Conservation (phyloP, 805 yeast species). For the Metschnikowia picachoensis region DNA sequence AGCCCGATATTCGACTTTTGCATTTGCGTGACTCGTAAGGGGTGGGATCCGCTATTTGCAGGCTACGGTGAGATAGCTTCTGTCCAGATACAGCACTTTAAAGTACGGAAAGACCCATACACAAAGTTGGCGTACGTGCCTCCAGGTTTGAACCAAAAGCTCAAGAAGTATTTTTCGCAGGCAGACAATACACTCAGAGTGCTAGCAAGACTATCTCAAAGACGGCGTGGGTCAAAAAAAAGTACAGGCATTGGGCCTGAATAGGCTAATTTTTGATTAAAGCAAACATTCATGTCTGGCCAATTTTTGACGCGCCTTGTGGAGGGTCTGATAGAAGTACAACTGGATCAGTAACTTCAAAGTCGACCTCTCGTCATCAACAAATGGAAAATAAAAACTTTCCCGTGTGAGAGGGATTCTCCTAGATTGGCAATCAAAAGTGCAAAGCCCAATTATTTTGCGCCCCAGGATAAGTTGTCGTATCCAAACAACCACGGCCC, state of each 20-base stretch:
- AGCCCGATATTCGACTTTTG: neutral
- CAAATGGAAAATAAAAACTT: too few species aligned
- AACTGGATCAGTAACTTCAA: too few species aligned
- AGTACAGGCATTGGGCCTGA: too few species aligned
- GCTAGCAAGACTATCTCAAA: neutral
- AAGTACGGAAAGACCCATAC: neutral
- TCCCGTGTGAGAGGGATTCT: too few species aligned
- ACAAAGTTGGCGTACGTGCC: neutral
- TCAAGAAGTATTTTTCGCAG: neutral
- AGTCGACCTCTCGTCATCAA: too few species aligned
- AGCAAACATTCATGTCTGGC: too few species aligned
- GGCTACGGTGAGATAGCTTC: neutral
- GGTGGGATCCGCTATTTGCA: neutral
- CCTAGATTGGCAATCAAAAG: too few species aligned
- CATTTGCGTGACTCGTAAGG: neutral
- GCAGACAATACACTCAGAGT: neutral
- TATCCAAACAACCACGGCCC: slow-evolving; percentile 87
- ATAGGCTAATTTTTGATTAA: too few species aligned
- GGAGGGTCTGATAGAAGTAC: too few species aligned
- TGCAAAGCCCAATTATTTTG: slow-evolving; percentile 20
- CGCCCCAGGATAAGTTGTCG: slow-evolving; percentile 62
- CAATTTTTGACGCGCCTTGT: too few species aligned
- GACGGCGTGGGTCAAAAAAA: neutral
- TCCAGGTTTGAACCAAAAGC: neutral
- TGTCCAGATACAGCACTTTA: neutral